phyloP scores from a whole-genome alignment of 139 green algal genomes.

The Chlorella sp. region DNA sequence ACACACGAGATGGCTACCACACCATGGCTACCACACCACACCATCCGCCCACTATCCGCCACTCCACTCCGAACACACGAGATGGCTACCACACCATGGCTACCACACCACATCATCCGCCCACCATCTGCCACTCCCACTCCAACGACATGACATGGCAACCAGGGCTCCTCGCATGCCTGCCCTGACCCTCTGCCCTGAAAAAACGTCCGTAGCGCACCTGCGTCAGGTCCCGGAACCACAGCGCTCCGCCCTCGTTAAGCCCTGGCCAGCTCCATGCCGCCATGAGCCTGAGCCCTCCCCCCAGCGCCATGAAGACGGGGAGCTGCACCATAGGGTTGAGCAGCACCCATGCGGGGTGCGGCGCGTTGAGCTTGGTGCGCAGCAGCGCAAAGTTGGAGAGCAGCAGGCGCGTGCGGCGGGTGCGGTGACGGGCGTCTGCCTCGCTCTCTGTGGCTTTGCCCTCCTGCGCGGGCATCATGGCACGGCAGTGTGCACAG shows the following conservation, averaged over 20 bases:
- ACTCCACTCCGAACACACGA: no score
- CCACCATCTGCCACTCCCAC: no score
- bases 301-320: slow-evolving; percentile 51
- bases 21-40: not conserved
- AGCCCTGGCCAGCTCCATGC: slow-evolving; percentile 50
- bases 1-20: not conserved
- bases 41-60: no score
- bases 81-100: not conserved
- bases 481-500: no score
- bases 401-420: slow-evolving; percentile 9
- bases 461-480: no score
- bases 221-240: slow-evolving; percentile 70
- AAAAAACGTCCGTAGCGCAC: not conserved
- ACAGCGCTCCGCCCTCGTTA: slow-evolving; percentile 49
- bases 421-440: no score
- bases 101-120: not conserved
- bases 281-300: slow-evolving; percentile 58
- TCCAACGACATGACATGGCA: not conserved
- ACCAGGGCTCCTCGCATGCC: not conserved
- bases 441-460: not conserved
- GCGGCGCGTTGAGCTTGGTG: slow-evolving; percentile 32
- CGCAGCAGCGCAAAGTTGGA: slow-evolving; percentile 36
- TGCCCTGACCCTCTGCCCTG: not conserved
- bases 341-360: slow-evolving; percentile 63
- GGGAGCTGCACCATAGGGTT: slow-evolving; percentile 60